Conservation (phyloP, 108 stramenopile genomes). For the Cylindrotheca fusiformis region DNA sequence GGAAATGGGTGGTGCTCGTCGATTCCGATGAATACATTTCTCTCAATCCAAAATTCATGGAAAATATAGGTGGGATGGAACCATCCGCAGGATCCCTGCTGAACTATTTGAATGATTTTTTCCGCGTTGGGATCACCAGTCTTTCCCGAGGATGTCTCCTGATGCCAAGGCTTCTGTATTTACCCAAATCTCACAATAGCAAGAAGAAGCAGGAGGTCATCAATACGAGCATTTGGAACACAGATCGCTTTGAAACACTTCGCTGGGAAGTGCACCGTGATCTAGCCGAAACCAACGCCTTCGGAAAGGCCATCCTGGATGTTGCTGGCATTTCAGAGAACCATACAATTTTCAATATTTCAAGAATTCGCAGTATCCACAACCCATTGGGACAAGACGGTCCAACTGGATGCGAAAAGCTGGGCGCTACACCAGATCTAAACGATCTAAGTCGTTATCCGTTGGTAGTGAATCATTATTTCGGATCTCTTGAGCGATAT, state of each 20-base stretch:
- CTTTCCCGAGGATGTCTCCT: too few relatives aligned
- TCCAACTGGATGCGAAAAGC: slow-evolving; percentile 13
- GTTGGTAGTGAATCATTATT: slow-evolving; percentile 32
- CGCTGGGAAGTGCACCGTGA: slow-evolving; percentile 40
- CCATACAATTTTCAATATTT: slow-evolving; percentile 17
- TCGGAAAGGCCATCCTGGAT: slow-evolving; percentile 30
- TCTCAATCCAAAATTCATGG: slow-evolving; percentile 49
- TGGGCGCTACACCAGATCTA: slow-evolving; percentile 12
- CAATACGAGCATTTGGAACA: slow-evolving; percentile 12
- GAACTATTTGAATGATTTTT: slow-evolving; percentile 5
- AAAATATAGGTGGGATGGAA: too few relatives aligned
- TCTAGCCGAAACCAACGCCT: slow-evolving; percentile 17
- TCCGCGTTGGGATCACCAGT: too few relatives aligned
- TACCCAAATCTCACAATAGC: too few relatives aligned
- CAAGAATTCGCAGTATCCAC: slow-evolving; percentile 26
- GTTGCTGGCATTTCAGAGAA: slow-evolving; percentile 14
- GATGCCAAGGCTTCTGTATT: too few relatives aligned
- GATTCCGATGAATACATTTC: slow-evolving; percentile 71
- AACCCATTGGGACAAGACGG: slow-evolving; percentile 15
- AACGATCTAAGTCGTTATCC: slow-evolving; percentile 19
- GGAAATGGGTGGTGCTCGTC: slow-evolving; percentile 56
- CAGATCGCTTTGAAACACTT: slow-evolving; percentile 30
- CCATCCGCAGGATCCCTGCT: slow-evolving; percentile 10
- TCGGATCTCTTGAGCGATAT: slow-evolving; percentile 42
- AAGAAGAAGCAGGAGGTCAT: too few relatives aligned